A percentile compares a stretch with the other conserved stretches of the same genome.
These are phyloP conservation scores for Solanum dulcamara DNA, from an alignment of 257 asterid genomes.

Conservation along the genomic window DNA sequence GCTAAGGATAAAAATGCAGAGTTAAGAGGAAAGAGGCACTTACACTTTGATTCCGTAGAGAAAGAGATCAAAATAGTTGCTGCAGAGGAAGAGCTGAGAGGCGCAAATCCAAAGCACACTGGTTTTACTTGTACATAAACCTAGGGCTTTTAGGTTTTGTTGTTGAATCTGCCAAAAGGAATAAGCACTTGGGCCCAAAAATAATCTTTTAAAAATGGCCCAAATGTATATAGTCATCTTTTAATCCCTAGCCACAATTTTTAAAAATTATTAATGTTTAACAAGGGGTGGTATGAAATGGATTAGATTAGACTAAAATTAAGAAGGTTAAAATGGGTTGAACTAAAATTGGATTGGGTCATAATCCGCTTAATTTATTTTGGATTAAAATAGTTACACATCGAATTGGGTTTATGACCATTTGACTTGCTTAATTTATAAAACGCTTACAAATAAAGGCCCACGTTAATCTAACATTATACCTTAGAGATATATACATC, in stretches of 20 bases:
- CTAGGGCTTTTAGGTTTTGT: neutral
- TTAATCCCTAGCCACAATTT: neutral
- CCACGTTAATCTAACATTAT: no score
- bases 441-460: no score
- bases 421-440: no score
- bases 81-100: neutral
- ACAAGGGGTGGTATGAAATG: neutral
- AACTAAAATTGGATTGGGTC: neutral
- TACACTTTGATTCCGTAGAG: neutral
- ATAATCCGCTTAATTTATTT: no score
- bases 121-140: neutral
- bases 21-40: neutral
- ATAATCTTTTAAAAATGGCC: neutral
- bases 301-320: no score
- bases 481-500: no score
- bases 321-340: neutral
- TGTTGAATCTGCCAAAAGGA: neutral
- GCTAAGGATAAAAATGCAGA: neutral
- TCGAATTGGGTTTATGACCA: no score
- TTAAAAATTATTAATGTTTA: neutral
- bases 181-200: neutral
- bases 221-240: neutral
- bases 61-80: neutral
- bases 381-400: no score
- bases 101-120: neutral